phyloP scores from a whole-genome alignment of 805 yeast species.

The Cyberlindnera maclurae region DNA sequence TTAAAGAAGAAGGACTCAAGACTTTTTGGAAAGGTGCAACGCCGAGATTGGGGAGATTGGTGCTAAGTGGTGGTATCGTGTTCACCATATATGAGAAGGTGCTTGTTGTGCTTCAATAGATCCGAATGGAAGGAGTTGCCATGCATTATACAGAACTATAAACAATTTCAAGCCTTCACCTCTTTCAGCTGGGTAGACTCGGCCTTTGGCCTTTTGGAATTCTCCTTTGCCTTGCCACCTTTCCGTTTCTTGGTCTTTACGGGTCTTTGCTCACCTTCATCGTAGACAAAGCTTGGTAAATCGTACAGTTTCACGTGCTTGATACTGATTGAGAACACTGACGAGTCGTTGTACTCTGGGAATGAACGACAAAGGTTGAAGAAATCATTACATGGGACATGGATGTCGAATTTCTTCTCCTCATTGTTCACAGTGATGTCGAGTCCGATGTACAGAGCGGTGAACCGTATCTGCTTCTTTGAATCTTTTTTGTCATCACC shows the following conservation, averaged over 20 bases:
- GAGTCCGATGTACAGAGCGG: constrained; percentile 78
- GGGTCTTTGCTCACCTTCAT: constrained; percentile 74
- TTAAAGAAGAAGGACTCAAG: constrained; percentile 79
- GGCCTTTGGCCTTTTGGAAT: constrained; percentile 29
- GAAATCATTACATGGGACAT: constrained; percentile 85
- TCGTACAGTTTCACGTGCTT: constrained; percentile 73
- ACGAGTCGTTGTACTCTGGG: constrained; percentile 55
- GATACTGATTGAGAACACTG: constrained; percentile 49
- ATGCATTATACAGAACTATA: background rate
- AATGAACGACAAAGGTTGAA: constrained; percentile 72
- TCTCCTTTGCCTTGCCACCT: constrained; percentile 24
- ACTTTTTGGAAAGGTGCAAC: constrained; percentile 99
- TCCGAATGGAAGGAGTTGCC: no score
- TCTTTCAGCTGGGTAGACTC: constrained; percentile 8
- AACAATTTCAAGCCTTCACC: background rate
- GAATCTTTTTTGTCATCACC: background rate
- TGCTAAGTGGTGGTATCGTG: constrained; percentile 94
- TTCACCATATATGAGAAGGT: constrained; percentile 94
- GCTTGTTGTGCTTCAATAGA: constrained; percentile 33
- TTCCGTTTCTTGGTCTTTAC: constrained; percentile 52
- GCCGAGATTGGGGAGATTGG: constrained; percentile 87
- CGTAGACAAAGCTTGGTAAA: constrained; percentile 78
- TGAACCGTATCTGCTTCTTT: constrained; percentile 44
- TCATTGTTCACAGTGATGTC: constrained; percentile 33
- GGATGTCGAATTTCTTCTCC: constrained; percentile 70